Percentiles rank a stretch among this genome's conserved stretches.
Evolutionary conservation across 1,284 basidiomycete genomes (phyloP).

Genomic region (Moniliella sp.): DNA sequence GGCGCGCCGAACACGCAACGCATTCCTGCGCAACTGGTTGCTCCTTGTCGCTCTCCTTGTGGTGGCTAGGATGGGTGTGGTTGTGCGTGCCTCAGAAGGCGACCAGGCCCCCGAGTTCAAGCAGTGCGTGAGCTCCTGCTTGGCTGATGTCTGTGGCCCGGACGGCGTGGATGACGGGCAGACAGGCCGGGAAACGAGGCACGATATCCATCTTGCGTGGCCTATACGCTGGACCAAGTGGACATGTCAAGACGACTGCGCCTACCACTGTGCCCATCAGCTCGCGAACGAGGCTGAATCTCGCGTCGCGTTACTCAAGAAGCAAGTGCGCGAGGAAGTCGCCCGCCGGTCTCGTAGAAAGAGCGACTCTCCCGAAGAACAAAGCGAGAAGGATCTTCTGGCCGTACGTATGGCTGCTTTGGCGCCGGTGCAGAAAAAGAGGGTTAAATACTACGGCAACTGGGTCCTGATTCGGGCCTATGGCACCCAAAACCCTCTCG

Average conservation of each 20-base stretch:
- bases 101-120: slow-evolving; percentile 23
- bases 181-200: slow-evolving; percentile 2
- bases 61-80: too few relatives aligned
- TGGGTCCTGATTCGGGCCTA: slow-evolving; percentile 42
- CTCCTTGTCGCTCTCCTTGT: too few relatives aligned
- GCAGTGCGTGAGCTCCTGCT: slow-evolving; percentile 20
- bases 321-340: slow-evolving; percentile 14
- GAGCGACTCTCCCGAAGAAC: too few relatives aligned
- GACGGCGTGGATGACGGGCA: slow-evolving; percentile 22
- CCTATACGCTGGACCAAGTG: slow-evolving; percentile 38
- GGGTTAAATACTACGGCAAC: slow-evolving; percentile 50
- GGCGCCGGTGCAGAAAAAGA: slow-evolving; percentile 24
- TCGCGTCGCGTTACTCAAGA: slow-evolving; percentile 20
- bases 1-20: too few relatives aligned
- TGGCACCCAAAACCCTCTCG: slow-evolving; percentile 71
- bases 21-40: too few relatives aligned
- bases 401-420: slow-evolving; percentile 8
- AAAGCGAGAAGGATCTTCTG: slow-evolving; percentile 6
- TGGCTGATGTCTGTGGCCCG: slow-evolving; percentile 12
- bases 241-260: slow-evolving; percentile 67
- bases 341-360: too few relatives aligned
- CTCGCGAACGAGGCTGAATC: slow-evolving; percentile 48
- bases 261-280: slow-evolving; percentile 65
- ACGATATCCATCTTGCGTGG: slow-evolving; percentile 39
- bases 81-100: slow-evolving; percentile 28